Evolutionary conservation across 176 grass and related monocot genomes (phyloP), one percentile per base, ranked within the genome.

Genomic region (Hordeum marinum): DNA sequence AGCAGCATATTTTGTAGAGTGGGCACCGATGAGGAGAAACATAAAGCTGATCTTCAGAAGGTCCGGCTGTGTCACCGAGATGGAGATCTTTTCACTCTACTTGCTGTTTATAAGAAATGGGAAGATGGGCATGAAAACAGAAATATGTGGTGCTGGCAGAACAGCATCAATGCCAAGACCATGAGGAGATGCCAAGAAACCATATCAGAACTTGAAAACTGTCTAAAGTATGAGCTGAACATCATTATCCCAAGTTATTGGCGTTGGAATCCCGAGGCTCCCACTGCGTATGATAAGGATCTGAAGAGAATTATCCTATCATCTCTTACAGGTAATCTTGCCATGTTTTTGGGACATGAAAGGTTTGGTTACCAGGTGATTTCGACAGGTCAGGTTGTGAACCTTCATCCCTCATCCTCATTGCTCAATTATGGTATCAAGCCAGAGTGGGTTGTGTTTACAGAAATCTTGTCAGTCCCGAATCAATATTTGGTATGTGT

Each of bases 61-160:
- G n/a, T n/a, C n/a, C n/a, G n/a, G n/a, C n/a, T n/a, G n/a, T n/a
- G n/a, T n/a, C n/a, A n/a, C n/a, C n/a, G n/a, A n/a, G n/a, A n/a
- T n/a, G n/a, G n/a, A n/a, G n/a, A n/a, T n/a, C n/a, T n/a, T n/a
- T n/a, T n/a, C 62, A 95, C 96, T 76, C 85, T 95, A 42, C 93
- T 98, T 67, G 89, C 93, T 76, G 96, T 98, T 77, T 98, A 98
- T 78, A 98, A 95, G 78, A 90, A 92, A 81, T 98, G 96, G 96
- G 96, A 98, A 82, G 87, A 80, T 81, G 77, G 84, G 46, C 50
- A 59, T 88, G 93, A 83, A 21, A 95, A 84, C 79, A 90, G 84
- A 39, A 98, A 89, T 70, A 63, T 52, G 31, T 98, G 96, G 96
- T 98, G 96, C 89, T 95, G 93, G 96, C 75, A 95, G 78, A 98